These are phyloP conservation scores for Syzygium aromaticum DNA, from an alignment of 345 rosid genomes.

Conservation along the genomic window DNA sequence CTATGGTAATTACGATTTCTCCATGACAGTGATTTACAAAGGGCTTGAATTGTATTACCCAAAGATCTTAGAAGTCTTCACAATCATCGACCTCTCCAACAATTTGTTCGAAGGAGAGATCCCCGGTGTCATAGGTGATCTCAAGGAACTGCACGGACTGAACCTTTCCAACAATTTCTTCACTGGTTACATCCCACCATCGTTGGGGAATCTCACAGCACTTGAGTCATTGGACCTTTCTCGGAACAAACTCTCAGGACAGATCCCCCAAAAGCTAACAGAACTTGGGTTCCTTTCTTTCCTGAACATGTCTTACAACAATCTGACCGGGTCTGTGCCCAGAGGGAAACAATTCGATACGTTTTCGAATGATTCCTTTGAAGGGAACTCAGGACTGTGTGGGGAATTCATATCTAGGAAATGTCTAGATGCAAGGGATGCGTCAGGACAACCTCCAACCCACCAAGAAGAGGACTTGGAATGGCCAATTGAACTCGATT, in stretches of 20 bases:
- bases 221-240: not conserved
- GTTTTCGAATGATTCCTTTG: not conserved
- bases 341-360: not conserved
- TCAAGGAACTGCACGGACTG: not conserved
- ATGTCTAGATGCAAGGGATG: not conserved
- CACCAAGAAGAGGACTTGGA: not conserved
- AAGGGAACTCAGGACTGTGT: constrained; percentile 10
- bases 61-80: not conserved
- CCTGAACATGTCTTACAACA: constrained; percentile 12
- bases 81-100: not conserved
- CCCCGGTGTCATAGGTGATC: not conserved
- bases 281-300: constrained; percentile 5
- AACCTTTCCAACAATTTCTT: constrained; percentile 5
- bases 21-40: constrained; percentile 3
- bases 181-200: not conserved
- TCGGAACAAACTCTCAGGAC: not conserved
- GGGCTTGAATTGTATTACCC: not conserved
- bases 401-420: constrained; percentile 2
- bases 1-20: not conserved
- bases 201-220: not conserved
- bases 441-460: not conserved
- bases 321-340: not conserved
- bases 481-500: not conserved
- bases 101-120: constrained; percentile 5
- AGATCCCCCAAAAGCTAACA: not conserved